These are phyloP conservation scores for Adenanthera pavonina DNA, from an alignment of 306 rosid genomes.

Conservation along the genomic window DNA sequence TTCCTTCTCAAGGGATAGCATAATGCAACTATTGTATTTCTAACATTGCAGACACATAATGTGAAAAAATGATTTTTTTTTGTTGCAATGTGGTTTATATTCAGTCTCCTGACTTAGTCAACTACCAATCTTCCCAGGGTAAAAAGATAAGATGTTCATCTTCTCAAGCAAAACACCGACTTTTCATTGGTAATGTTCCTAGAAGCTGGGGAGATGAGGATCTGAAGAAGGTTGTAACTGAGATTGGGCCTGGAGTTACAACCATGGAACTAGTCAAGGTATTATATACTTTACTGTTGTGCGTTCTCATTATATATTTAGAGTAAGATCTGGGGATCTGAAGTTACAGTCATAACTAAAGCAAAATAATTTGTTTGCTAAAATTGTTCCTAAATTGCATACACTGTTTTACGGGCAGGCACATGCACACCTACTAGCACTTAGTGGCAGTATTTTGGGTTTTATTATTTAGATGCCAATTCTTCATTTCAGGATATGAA, in stretches of 20 bases:
- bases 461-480: slow-evolving; percentile 32
- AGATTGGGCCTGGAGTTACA: slow-evolving; percentile 88
- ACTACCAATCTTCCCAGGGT: slow-evolving; percentile 59
- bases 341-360: slow-evolving; percentile 8
- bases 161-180: slow-evolving; percentile 94
- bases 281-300: slow-evolving; percentile 40
- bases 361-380: slow-evolving; percentile 8
- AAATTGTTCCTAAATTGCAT: neutral
- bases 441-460: slow-evolving; percentile 3
- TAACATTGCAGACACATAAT: slow-evolving; percentile 27
- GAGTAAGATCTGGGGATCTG: slow-evolving; percentile 3
- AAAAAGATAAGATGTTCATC: slow-evolving; percentile 85
- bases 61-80: slow-evolving; percentile 10
- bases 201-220: slow-evolving; percentile 92
- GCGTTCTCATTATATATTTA: neutral
- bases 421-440: slow-evolving; percentile 9
- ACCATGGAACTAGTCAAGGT: slow-evolving; percentile 91
- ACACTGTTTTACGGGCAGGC: neutral
- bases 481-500: slow-evolving; percentile 76
- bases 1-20: slow-evolving; percentile 17
- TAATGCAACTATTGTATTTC: slow-evolving; percentile 13
- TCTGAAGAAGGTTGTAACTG: slow-evolving; percentile 73
- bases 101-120: slow-evolving; percentile 32
- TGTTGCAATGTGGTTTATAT: slow-evolving; percentile 19
- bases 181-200: slow-evolving; percentile 94